phyloP scores from a whole-genome alignment of 2,329 filamentous ascomycete species.

The Paracoccidioides lutzii region DNA sequence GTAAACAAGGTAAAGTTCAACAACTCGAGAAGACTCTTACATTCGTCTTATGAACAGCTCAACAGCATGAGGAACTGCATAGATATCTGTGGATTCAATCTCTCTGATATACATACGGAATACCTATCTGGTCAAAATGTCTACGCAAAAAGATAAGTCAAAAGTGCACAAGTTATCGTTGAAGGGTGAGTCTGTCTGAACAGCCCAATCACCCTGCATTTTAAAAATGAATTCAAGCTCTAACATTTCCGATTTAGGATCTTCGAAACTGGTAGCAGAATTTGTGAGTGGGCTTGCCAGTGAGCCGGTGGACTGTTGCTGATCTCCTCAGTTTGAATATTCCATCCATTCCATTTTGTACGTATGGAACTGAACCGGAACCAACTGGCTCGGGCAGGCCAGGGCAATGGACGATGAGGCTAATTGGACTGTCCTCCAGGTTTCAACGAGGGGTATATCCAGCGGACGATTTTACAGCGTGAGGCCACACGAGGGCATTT shows the following conservation, averaged over 20 bases:
- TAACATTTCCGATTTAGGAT: conserved; percentile 34
- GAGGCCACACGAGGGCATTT: conserved; percentile 23
- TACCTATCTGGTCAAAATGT: conserved; percentile 20
- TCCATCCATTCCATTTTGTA: conserved; percentile 95
- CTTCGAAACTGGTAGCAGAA: conserved; percentile 80
- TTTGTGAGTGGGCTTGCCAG: conserved; percentile 53
- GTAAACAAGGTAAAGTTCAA: too few relatives aligned
- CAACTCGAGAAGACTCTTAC: too few relatives aligned
- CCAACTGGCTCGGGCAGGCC: not conserved
- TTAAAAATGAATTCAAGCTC: not conserved
- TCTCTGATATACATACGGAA: not conserved
- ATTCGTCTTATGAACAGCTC: too few relatives aligned
- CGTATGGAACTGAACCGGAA: conserved; percentile 18
- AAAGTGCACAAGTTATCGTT: conserved; percentile 92
- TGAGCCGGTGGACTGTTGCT: not conserved
- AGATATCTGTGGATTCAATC: not conserved
- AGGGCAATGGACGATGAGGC: not conserved
- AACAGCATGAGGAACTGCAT: too few relatives aligned
- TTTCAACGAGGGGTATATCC: conserved; percentile 79
- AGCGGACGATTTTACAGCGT: conserved; percentile 92
- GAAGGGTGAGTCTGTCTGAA: conserved; percentile 22
- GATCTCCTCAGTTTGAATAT: conserved; percentile 60
- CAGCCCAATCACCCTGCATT: not conserved
- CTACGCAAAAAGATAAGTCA: conserved; percentile 52
- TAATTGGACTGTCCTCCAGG: conserved; percentile 31